Conservation (phyloP, 441 rosid genomes). For the Gossypium aridum region DNA sequence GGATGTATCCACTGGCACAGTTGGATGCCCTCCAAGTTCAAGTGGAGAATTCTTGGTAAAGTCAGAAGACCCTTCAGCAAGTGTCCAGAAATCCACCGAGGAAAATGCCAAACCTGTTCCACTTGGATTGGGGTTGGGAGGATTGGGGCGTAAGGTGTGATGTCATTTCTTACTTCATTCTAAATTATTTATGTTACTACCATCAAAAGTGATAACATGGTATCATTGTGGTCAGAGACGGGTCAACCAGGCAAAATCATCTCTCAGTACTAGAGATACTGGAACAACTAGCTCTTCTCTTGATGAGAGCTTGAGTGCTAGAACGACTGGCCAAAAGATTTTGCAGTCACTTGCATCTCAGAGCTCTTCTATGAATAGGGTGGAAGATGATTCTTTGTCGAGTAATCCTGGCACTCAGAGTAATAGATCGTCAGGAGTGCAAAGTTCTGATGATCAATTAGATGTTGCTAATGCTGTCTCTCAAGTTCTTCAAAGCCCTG, state of each 20-base stretch:
- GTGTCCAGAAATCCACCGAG: conserved; percentile 34
- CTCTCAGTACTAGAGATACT: conserved; percentile 23
- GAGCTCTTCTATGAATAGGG: conserved; percentile 25
- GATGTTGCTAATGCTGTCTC: conserved; percentile 59
- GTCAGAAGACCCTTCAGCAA: conserved; percentile 29
- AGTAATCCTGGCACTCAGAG: conserved; percentile 17
- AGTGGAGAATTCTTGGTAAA: conserved; percentile 23
- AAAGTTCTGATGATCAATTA: conserved; percentile 33
- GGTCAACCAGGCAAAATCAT: conserved; percentile 35
- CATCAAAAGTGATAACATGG: neutral
- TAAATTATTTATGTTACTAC: neutral
- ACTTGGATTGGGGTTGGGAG: conserved; percentile 82
- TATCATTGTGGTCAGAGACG: conserved; percentile 31
- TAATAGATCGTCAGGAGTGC: conserved; percentile 20
- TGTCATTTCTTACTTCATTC: neutral
- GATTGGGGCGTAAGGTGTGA: conserved; percentile 78
- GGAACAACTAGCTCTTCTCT: conserved; percentile 28
- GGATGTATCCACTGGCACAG: conserved; percentile 21
- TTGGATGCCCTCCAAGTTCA: conserved; percentile 20
- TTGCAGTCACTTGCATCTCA: conserved; percentile 55
- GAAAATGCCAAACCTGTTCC: conserved; percentile 47
- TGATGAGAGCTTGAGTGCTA: conserved; percentile 31
- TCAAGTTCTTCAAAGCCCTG: conserved; percentile 64
- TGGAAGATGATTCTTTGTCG: conserved; percentile 15
- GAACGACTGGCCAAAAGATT: conserved; percentile 43